Evolutionary conservation across 2,329 filamentous ascomycete genomes (phyloP), one percentile per base, ranked within the genome.

Genomic region (Fusarium transvaalense): DNA sequence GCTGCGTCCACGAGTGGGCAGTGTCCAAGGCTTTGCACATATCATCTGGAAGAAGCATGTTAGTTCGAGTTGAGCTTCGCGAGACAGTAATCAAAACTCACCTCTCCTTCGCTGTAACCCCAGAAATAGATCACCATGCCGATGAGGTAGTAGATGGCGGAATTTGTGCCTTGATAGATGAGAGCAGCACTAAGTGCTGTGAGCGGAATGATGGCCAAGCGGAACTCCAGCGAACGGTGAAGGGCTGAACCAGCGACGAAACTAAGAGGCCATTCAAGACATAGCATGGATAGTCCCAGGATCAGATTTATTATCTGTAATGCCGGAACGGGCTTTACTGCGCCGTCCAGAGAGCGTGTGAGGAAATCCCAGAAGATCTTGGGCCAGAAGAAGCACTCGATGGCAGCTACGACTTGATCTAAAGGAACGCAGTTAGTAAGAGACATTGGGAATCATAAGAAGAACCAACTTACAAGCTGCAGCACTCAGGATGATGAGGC

Each of bases 361-460:
- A 96, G 82, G 79, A 97, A 97, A 81, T 99, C 96, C 91, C 92
- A 99, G 82, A 99, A 97, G 77, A 99, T 91, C 80, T 99, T 99
- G 71, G 96, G 96, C 94, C 94, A 99, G 87, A 99, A 95, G 86
- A 96, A 97, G 76, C 88, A 90, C 82, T 97, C 88, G 58, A 99
- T 82, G 17, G 91, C 90, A 64, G 94, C 94, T 63, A 85, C 89
- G 68, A 97, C 81, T 87, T 99, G 96, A 79, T 97, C 94, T 97
- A 48, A 21, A 35, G n/a, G 25, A 32, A n/a, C 4, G 17, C 14
- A 53, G 74, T 81, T 72, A 81, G 76, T 37, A 25, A 25, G 21
- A 41, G 19, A 12, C 23, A 8, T 7, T n/a, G n/a, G n/a, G n/a
- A 3, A 47, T 55, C 41, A 27, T 8, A 27, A 45, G n/a, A 32